These are phyloP conservation scores for Aspergillus sp. DNA, from an alignment of 2,329 filamentous ascomycete species.

Conservation along the genomic window DNA sequence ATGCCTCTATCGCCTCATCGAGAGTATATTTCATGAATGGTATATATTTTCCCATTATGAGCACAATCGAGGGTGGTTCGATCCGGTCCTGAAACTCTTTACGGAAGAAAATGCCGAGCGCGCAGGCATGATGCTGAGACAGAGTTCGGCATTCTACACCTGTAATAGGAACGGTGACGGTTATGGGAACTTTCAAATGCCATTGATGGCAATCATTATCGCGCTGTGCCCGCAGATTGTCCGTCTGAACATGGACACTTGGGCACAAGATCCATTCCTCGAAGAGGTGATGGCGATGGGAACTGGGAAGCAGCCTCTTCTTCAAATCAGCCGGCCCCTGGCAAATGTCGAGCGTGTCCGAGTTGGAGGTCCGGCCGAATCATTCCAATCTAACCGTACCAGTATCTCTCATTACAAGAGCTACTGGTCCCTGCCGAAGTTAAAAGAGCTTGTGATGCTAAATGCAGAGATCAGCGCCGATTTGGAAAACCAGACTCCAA, in stretches of 20 bases:
- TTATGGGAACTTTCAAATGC: not conserved
- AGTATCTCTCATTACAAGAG: too few relatives aligned
- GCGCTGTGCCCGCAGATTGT: not conserved
- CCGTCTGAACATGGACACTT: not conserved
- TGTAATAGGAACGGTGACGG: too few relatives aligned
- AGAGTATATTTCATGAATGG: not conserved
- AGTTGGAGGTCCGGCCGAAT: not conserved
- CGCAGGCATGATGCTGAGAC: not conserved
- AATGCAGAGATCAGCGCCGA: not conserved
- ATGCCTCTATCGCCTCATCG: not conserved
- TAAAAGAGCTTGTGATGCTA: not conserved
- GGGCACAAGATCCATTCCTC: not conserved
- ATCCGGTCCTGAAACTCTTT: not conserved
- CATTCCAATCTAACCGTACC: too few relatives aligned
- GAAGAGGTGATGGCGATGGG: not conserved
- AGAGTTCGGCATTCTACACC: not conserved
- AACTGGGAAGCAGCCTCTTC: not conserved
- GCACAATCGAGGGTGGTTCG: not conserved
- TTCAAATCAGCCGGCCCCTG: not conserved
- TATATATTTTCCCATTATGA: not conserved
- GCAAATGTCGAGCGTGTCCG: not conserved
- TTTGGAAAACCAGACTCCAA: too few relatives aligned
- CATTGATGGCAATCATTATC: not conserved
- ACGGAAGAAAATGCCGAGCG: too few relatives aligned
- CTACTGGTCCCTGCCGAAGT: not conserved